phyloP scores from a whole-genome alignment of 1,284 basidiomycete species.

The Ustilago esculenta region DNA sequence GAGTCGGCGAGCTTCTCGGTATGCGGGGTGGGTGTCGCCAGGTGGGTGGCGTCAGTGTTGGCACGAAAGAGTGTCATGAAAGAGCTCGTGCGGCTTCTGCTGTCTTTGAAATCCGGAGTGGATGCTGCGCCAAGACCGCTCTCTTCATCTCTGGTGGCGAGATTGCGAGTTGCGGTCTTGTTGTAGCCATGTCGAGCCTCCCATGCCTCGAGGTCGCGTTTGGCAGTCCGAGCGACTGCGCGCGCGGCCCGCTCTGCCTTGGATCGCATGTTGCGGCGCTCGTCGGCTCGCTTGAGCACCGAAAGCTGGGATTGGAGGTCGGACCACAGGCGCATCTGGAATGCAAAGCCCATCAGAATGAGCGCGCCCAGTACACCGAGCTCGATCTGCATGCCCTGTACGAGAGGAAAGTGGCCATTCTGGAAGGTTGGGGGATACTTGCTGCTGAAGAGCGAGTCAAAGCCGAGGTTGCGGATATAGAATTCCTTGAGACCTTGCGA shows the following conservation, averaged over 20 bases:
- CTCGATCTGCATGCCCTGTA: constrained; percentile 91
- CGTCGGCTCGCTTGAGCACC: constrained; percentile 80
- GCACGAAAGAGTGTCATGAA: constrained; percentile 35
- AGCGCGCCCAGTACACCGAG: constrained; percentile 84
- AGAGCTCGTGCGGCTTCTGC: constrained; percentile 25
- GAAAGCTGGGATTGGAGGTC: constrained; percentile 80
- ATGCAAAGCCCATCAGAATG: constrained; percentile 76
- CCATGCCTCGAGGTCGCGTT: constrained; percentile 82
- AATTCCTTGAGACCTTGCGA: constrained; percentile 84
- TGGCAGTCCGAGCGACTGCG: constrained; percentile 74
- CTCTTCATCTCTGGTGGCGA: constrained; percentile 19
- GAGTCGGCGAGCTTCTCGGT: constrained; percentile 24
- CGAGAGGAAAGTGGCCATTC: constrained; percentile 75
- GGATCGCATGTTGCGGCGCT: constrained; percentile 76
- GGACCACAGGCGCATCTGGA: constrained; percentile 77
- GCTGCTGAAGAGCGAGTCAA: constrained; percentile 74
- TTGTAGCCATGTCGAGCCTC: constrained; percentile 79
- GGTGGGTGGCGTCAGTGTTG: constrained; percentile 17
- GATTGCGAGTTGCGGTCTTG: constrained; percentile 24
- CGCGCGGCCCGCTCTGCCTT: constrained; percentile 80
- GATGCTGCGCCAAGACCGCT: constrained; percentile 2
- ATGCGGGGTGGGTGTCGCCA: constrained; percentile 15
- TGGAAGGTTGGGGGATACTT: constrained; percentile 49
- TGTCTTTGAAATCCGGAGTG: constrained; percentile 10
- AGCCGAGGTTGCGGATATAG: constrained; percentile 93